A percentile compares a stretch with the other conserved stretches of the same genome.
Evolutionary conservation across 2,329 filamentous ascomycete genomes (phyloP).

Genomic region (Botrytis aclada): DNA sequence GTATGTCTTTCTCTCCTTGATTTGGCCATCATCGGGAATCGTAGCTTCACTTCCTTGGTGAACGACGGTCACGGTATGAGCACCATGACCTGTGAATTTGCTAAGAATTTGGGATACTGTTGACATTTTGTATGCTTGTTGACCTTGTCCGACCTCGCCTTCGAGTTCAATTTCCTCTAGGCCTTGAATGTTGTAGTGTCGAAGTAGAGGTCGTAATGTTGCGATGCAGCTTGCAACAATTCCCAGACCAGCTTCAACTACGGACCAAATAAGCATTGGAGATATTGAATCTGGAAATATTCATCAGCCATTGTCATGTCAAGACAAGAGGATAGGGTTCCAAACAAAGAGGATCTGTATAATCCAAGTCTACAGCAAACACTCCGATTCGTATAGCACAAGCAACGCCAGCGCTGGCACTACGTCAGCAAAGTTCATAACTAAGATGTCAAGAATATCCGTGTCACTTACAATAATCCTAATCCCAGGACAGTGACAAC

Average conservation of each 20-base stretch:
- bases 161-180: constrained; percentile 3
- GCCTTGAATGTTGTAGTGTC: constrained; percentile 9
- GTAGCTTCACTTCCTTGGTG: constrained; percentile 12
- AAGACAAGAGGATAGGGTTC: neutral
- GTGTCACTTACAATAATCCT: constrained; percentile 14
- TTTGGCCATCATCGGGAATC: neutral
- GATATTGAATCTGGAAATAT: constrained; percentile 12
- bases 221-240: constrained; percentile 16
- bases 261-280: constrained; percentile 15
- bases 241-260: constrained; percentile 15
- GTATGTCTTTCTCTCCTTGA: constrained; percentile 11
- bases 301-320: neutral
- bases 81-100: constrained; percentile 10
- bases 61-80: constrained; percentile 15
- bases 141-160: neutral
- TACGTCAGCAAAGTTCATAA: neutral
- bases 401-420: constrained; percentile 5
- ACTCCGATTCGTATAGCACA: constrained; percentile 8
- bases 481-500: constrained; percentile 13
- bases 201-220: constrained; percentile 16
- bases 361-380: constrained; percentile 12
- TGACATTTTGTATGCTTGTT: constrained; percentile 10
- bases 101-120: constrained; percentile 15
- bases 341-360: constrained; percentile 15
- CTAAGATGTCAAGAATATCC: no score